Evolutionary conservation across 495 filamentous ascomycete genomes (phyloP).

Genomic region (Letharia columbiana): DNA sequence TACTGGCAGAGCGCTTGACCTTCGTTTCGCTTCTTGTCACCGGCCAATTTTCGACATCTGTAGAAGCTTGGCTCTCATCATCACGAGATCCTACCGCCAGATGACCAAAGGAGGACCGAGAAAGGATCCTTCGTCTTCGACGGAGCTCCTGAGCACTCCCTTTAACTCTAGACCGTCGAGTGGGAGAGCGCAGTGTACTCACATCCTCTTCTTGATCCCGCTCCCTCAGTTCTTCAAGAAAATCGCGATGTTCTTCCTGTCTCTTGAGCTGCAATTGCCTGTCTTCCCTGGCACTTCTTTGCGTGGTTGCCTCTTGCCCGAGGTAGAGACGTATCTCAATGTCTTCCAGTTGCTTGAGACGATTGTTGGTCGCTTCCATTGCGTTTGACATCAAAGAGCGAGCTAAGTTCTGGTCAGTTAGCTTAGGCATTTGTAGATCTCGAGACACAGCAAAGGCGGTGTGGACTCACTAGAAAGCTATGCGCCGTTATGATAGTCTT

Average conservation of each 20-base stretch:
- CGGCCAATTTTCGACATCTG: background rate
- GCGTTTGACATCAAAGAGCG: no score
- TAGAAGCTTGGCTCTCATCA: no score
- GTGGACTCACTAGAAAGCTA: no score
- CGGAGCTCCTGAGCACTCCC: background rate
- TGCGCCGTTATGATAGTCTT: no score
- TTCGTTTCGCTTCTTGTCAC: conserved; percentile 6
- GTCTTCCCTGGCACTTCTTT: background rate
- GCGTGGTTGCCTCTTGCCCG: background rate
- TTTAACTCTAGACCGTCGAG: background rate
- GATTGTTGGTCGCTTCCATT: background rate
- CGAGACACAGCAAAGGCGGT: no score
- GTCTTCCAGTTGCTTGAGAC: conserved; percentile 1
- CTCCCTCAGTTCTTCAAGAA: background rate
- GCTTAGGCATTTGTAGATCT: no score
- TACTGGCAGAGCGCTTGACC: background rate
- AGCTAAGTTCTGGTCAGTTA: no score
- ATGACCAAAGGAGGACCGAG: background rate
- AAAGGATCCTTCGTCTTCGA: background rate
- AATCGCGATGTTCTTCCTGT: background rate
- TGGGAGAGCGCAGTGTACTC: background rate
- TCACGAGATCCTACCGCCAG: no score
- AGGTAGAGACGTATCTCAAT: background rate
- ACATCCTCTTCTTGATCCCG: conserved; percentile 4
- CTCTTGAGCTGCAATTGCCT: background rate